Evolutionary conservation across 1,284 basidiomycete species (phyloP).

Genomic region (Violaceomyces palustris): DNA sequence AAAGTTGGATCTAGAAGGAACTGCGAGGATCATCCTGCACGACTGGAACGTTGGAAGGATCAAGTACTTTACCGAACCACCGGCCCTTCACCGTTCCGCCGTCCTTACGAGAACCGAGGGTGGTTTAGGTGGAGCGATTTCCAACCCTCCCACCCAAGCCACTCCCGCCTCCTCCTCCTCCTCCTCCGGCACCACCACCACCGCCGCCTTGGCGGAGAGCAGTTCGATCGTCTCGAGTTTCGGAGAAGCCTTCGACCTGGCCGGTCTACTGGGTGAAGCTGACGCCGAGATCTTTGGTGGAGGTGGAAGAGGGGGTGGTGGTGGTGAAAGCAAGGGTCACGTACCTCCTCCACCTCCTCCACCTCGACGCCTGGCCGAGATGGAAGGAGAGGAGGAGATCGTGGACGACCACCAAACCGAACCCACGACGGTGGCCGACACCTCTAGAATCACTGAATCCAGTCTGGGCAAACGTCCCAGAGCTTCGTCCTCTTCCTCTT

Average conservation of each 20-base stretch:
- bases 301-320: too few species aligned
- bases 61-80: slow-evolving; percentile 77
- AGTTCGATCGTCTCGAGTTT: slow-evolving; percentile 31
- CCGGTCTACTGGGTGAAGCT: slow-evolving; percentile 46
- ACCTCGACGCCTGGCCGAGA: too few species aligned
- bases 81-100: slow-evolving; percentile 51
- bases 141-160: not conserved
- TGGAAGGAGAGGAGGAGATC: slow-evolving; percentile 1
- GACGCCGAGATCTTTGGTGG: slow-evolving; percentile 45
- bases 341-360: too few species aligned
- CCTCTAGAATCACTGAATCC: not conserved
- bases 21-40: slow-evolving; percentile 76
- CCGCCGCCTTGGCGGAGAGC: slow-evolving; percentile 6
- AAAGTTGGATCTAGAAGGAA: slow-evolving; percentile 77
- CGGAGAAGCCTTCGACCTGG: slow-evolving; percentile 48
- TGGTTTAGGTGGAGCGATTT: not conserved
- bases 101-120: slow-evolving; percentile 13
- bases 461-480: too few species aligned
- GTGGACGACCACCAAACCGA: not conserved
- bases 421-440: not conserved
- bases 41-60: slow-evolving; percentile 98
- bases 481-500: too few species aligned
- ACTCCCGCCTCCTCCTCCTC: slow-evolving; percentile 1
- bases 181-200: too few species aligned
- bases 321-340: too few species aligned